Evolutionary conservation across 768 basidiomycete genomes (phyloP), one percentile per base, ranked within the genome.

Genomic region (Boletus fagicola): DNA sequence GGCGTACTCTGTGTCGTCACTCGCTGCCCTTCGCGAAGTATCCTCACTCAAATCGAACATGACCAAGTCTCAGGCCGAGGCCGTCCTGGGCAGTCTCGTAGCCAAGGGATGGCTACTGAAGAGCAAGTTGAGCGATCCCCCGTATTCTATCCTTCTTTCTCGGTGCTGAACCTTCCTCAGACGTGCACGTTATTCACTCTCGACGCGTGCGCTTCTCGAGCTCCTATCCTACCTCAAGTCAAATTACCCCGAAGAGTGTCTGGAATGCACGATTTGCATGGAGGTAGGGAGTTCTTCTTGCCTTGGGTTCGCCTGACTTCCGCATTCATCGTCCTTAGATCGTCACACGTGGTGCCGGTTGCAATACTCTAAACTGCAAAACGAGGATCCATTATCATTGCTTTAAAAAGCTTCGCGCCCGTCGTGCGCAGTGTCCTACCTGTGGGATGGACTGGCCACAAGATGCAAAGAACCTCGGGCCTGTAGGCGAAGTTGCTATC

Each of bases 71-170:
- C 90, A 88, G 63, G 89, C 84, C 0, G 88, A 92, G 72, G 72
- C 78, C 18, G 80, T 91, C 15, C 75, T 95, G 15, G 75, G 78
- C 30, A 93, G 88, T 64, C 91, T 95, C 65, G 89, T 93, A 0
- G 87, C 91, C n/a, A 85, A 83, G 63, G 88, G 87, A 15, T 92
- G 88, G 91, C 72, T 90, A 11, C 58, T 82, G 46, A 86, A 85
- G 74, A 91, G 86, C 87, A 81, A 79, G 87, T 86, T 68, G 65
- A 64, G 87, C 78, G 28, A 52, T 13, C 12, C 48, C 22, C n/a
- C 30, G 4, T 24, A 18, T 12, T 9, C 5, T 43, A 40, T 28
- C 49, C 35, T 55, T 18, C 31, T 33, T 20, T 15, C 44, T 45
- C 33, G 42, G 28, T 26, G 60, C 58, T 47, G 16, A 57, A 12